Evolutionary conservation across 1,284 basidiomycete genomes (phyloP), one percentile per base, ranked within the genome.

Genomic region (Boletellus sp.): DNA sequence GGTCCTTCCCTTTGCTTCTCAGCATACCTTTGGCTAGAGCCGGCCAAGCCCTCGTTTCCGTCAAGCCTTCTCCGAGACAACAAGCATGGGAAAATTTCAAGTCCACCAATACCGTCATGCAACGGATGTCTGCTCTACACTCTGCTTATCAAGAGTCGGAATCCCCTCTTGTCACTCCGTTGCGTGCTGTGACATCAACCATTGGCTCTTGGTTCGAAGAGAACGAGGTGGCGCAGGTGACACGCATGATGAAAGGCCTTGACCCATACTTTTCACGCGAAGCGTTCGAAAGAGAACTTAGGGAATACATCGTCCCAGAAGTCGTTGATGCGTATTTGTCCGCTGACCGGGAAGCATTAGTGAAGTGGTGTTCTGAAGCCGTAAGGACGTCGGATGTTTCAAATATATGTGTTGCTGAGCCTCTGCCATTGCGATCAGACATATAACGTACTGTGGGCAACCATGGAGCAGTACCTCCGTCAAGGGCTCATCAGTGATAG

Each of bases 221-320:
- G 74, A 99, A 93, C 64, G 97, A 99, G 76, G 96, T 90, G 39
- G 96, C 94, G 13, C 90, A 91, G 66, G 97, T 99, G 22, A 86
- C 91, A 63, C 81, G 91, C 49, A 75, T 88, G 63, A 91, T 98
- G 83, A 92, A 88, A 70, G 68, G 78, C 35, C 75, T 97, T 62
- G 97, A 99, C 68, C 93, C 96, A 5, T 71, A 73, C 15, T 99
- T 97, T 73, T 86, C 82, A 49, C 81, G 90, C 62, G 95, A 97
- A 67, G 71, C 73, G 19, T 99, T 97, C 67, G 87, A 93, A 64
- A 80, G 88, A 52, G 97, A 99, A 66, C 70, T 99, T 57, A 77
- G 96, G 58, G 97, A 99, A 71, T 99, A 98, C 67, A 96, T 99
- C 56, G 83, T 99, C 3, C 97, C 97, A 0, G 97, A 99, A 68